A percentile compares a stretch with the other conserved stretches of the same genome.
phyloP scores from a whole-genome alignment of 2,329 filamentous ascomycete species.

The Pseudopyricularia cyperi region DNA sequence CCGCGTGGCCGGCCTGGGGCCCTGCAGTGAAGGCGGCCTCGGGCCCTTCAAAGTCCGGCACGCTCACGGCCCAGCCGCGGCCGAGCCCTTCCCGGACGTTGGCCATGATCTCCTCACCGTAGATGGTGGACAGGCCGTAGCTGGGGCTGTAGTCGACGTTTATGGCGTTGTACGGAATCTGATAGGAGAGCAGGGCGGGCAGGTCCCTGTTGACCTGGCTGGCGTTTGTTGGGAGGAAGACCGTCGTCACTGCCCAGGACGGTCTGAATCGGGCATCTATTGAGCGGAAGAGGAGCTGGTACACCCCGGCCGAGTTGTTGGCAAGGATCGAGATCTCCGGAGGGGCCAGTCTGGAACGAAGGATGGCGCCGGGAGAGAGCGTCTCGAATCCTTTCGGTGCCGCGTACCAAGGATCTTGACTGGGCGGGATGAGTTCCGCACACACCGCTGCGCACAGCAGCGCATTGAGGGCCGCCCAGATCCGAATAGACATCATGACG shows the following conservation, averaged over 20 bases:
- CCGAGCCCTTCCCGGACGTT: constrained; percentile 20
- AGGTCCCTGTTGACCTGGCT: neutral
- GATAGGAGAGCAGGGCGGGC: constrained; percentile 23
- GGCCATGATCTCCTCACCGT: constrained; percentile 12
- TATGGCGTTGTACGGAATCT: constrained; percentile 24
- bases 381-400: constrained; percentile 15
- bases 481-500: neutral
- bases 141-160: constrained; percentile 23
- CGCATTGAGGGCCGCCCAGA: neutral
- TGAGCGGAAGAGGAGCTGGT: constrained; percentile 24
- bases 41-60: constrained; percentile 31
- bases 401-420: constrained; percentile 19
- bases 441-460: neutral
- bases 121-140: constrained; percentile 15
- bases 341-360: constrained; percentile 15
- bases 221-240: constrained; percentile 14
- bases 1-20: constrained; percentile 26
- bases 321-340: constrained; percentile 12
- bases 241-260: constrained; percentile 24
- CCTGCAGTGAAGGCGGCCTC: constrained; percentile 27
- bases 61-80: constrained; percentile 28
- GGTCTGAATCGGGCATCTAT: constrained; percentile 19
- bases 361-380: constrained; percentile 13
- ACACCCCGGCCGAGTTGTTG: constrained; percentile 11
- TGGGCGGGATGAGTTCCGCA: neutral